Evolutionary conservation across 805 yeast genomes (phyloP), one percentile per base, ranked within the genome.

Genomic region (Maudiozyma bulderi): DNA sequence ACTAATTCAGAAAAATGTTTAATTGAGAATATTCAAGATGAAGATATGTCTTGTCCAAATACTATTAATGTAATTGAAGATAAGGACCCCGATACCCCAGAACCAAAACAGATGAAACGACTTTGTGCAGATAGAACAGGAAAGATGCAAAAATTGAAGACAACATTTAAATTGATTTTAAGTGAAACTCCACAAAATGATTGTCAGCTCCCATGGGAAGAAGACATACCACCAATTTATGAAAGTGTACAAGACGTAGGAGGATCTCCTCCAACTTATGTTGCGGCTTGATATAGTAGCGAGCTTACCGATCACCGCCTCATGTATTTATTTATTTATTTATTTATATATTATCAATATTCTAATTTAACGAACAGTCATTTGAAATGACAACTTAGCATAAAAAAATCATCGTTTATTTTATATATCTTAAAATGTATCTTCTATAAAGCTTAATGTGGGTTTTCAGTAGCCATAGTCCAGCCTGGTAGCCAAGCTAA

Each of bases 401-500:
- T n/a, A 35, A 9, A n/a, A n/a, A 8, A 35, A 35, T 35, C n/a
- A 35, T n/a, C 14, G 13, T n/a, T 35, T 35, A n/a, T n/a, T 35
- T 39, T 39, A 39, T 39, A 15, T 38, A 38, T 38, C 4, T 35
- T 35, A 20, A 3, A 20, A 20, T 20, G 26, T 20, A 3, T n/a
- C 15, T 38, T 38, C 40, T 38, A 38, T 42, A 35, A 15, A 42
- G 26, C 26, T 42, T 20, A 42, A 9, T 42, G 26, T 31, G 44
- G 37, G n/a, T 31, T 42, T 28, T 52, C 52, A 40, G 47, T 48
- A 26, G 64, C 68, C 42, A 75, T 66, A 59, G 69, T 68, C 82
- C 82, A 78, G 8, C 69, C 52, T 40, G 65, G 56, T 33, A 77
- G 61, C 80, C 80, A 75, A 52, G 75, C 68, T 60, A 80, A 58